Evolutionary conservation across 2,329 filamentous ascomycete species (phyloP).

Genomic region (Arthrobotrys conoides): DNA sequence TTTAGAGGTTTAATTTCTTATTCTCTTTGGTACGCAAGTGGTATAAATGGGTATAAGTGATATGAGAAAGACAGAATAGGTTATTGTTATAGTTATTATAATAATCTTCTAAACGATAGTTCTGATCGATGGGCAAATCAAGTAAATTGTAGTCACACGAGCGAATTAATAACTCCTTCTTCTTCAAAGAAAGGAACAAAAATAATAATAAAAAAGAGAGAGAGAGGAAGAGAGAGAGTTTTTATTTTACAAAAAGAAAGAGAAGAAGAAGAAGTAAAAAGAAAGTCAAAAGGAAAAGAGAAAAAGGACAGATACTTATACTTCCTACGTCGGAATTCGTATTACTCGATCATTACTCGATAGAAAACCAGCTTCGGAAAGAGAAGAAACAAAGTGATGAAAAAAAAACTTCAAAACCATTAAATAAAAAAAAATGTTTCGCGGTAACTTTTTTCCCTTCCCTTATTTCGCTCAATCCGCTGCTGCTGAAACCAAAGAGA

Average conservation of each 20-base stretch:
- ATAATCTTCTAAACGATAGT: neutral
- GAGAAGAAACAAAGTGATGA: neutral
- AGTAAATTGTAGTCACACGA: constrained; percentile 13
- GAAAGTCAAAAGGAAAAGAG: constrained; percentile 1
- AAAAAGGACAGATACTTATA: constrained; percentile 25
- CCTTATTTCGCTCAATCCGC: constrained; percentile 1
- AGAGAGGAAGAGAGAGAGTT: neutral
- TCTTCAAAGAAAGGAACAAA: too few relatives aligned
- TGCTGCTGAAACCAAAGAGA: neutral
- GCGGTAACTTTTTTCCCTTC: constrained; percentile 24
- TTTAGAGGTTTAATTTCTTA: constrained; percentile 5
- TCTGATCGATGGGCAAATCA: neutral
- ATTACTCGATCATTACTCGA: constrained; percentile 61
- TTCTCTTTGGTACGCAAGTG: neutral
- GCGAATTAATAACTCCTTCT: neutral
- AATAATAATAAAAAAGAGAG: neutral
- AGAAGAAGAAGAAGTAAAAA: neutral
- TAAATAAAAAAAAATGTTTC: too few relatives aligned
- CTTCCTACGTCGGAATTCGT: constrained; percentile 23
- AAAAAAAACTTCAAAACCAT: neutral
- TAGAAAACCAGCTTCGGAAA: constrained; percentile 45
- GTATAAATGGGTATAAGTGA: too few relatives aligned
- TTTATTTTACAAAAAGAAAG: neutral
- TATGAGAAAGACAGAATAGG: too few relatives aligned
- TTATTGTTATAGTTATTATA: neutral